Evolutionary conservation across 805 yeast genomes (phyloP).

Genomic region (Sporopachydermia quercuum): DNA sequence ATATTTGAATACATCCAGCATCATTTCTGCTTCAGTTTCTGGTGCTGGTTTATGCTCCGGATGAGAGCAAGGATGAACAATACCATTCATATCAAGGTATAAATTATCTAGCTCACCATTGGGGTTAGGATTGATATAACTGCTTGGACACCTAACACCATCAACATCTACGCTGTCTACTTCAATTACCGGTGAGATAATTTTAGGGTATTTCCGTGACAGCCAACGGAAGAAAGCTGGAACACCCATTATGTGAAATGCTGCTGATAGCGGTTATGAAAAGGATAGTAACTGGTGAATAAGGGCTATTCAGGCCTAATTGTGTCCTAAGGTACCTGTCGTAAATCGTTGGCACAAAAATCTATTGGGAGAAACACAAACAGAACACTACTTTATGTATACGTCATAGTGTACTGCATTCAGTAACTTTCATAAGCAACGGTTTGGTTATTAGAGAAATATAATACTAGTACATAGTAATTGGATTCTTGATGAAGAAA

Average conservation of each 20-base stretch:
- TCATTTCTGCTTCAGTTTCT: slow-evolving; percentile 93
- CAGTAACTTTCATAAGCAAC: too few relatives aligned
- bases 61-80: slow-evolving; percentile 97
- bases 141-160: slow-evolving; percentile 49
- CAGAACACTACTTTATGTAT: too few relatives aligned
- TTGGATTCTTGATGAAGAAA: too few relatives aligned
- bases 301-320: too few relatives aligned
- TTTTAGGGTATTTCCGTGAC: slow-evolving; percentile 84
- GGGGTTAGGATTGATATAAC: slow-evolving; percentile 67
- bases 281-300: too few relatives aligned
- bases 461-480: too few relatives aligned
- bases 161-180: slow-evolving; percentile 41
- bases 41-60: slow-evolving; percentile 97
- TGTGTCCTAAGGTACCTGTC: too few relatives aligned
- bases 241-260: slow-evolving; percentile 57
- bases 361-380: too few relatives aligned
- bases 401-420: too few relatives aligned
- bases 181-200: slow-evolving; percentile 79
- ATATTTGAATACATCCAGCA: slow-evolving; percentile 80
- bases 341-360: too few relatives aligned
- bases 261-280: too few relatives aligned
- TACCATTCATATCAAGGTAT: slow-evolving; percentile 96
- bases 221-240: slow-evolving; percentile 98
- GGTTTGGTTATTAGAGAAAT: too few relatives aligned
- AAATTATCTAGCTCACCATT: slow-evolving; percentile 93